Evolutionary conservation across 1,139 yeast genomes (phyloP).

Genomic region (Zygosaccharomyces sapae): DNA sequence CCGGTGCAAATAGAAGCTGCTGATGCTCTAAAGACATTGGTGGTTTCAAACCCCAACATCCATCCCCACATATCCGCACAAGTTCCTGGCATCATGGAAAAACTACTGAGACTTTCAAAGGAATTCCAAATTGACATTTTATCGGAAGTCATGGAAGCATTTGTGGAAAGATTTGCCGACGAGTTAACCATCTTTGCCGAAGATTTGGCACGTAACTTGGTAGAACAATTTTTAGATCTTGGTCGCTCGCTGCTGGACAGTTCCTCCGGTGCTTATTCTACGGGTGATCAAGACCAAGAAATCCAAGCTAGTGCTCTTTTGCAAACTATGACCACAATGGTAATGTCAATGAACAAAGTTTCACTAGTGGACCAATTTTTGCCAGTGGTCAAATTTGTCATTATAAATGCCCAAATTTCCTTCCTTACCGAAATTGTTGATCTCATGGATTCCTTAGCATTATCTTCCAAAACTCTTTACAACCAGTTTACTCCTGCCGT

Average conservation of each 20-base stretch:
- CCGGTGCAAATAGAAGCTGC: conserved; percentile 88
- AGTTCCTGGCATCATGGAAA: conserved; percentile 79
- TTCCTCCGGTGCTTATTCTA: conserved; percentile 43
- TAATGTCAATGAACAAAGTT: conserved; percentile 77
- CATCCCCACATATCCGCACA: conserved; percentile 63
- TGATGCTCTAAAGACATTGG: conserved; percentile 76
- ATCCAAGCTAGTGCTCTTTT: conserved; percentile 85
- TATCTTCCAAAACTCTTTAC: conserved; percentile 32
- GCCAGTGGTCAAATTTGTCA: conserved; percentile 68
- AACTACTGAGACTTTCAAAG: conserved; percentile 68
- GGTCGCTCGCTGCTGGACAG: conserved; percentile 61
- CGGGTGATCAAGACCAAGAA: conserved; percentile 65
- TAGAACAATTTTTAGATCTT: conserved; percentile 71
- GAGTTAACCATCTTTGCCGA: conserved; percentile 91
- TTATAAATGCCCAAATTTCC: conserved; percentile 64
- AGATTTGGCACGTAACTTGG: conserved; percentile 71
- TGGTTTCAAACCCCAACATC: conserved; percentile 58
- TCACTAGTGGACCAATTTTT: conserved; percentile 64
- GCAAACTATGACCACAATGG: conserved; percentile 82
- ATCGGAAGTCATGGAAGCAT: conserved; percentile 88
- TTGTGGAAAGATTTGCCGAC: conserved; percentile 82
- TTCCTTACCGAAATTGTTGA: conserved; percentile 78
- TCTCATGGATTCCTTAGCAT: conserved; percentile 46
- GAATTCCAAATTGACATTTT: conserved; percentile 82
- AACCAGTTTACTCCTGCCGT: conserved; percentile 35